These are phyloP conservation scores for Sordariomycetes sp. DNA, from an alignment of 2,329 filamentous ascomycete species.

Conservation along the genomic window DNA sequence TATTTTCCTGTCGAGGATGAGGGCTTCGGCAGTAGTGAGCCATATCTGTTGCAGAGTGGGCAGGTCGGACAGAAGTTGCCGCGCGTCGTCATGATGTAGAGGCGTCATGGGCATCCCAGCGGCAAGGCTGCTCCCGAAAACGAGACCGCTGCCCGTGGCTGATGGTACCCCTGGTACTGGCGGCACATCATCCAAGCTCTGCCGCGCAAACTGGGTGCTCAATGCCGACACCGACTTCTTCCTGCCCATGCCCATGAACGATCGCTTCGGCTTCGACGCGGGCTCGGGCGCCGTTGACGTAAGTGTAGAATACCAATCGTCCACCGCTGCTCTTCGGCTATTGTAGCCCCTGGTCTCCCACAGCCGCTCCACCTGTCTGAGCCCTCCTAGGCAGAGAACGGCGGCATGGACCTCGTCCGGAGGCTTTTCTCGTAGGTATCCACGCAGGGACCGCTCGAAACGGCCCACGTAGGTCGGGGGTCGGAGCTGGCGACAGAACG, in stretches of 20 bases:
- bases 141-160: slow-evolving; percentile 6
- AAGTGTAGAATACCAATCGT: slow-evolving; percentile 37
- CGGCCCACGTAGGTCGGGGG: slow-evolving; percentile 52
- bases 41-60: slow-evolving; percentile 47
- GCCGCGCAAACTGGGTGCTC: background rate
- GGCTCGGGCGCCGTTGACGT: slow-evolving; percentile 19
- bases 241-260: slow-evolving; percentile 38
- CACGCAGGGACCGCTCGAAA: slow-evolving; percentile 47
- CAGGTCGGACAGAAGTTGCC: slow-evolving; percentile 37
- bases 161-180: slow-evolving; percentile 1
- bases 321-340: slow-evolving; percentile 41
- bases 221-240: slow-evolving; percentile 35
- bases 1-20: slow-evolving; percentile 45
- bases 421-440: slow-evolving; percentile 49
- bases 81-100: slow-evolving; percentile 34
- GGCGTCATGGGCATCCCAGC: slow-evolving; percentile 50
- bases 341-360: slow-evolving; percentile 59
- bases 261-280: slow-evolving; percentile 33
- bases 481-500: slow-evolving; percentile 47
- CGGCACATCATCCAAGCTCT: slow-evolving; percentile 14
- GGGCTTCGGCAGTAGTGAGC: slow-evolving; percentile 47
- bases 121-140: slow-evolving; percentile 46
- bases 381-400: slow-evolving; percentile 44
- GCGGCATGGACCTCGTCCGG: slow-evolving; percentile 49
- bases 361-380: slow-evolving; percentile 48